Evolutionary conservation across 768 basidiomycete genomes (phyloP), one percentile per base, ranked within the genome.

Genomic region (Mrakia blollopis): DNA sequence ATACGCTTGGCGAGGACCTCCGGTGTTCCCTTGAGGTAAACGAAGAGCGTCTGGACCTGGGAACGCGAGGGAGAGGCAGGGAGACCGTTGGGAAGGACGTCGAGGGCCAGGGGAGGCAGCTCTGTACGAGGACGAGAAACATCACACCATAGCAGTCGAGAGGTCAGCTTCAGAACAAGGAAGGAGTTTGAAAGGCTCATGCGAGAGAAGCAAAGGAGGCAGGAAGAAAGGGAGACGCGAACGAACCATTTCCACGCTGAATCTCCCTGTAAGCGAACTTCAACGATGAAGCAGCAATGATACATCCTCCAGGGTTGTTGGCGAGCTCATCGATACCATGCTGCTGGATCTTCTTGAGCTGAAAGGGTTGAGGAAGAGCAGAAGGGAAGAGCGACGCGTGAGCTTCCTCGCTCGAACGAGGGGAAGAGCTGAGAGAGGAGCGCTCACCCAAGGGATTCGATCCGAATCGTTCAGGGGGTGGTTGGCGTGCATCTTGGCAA

Each of bases 251-350:
- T 11, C 76, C 76, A 21, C 76, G 60, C 30, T 77, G 76, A 35
- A 77, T 77, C 47, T 77, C 61, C 39, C 76, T 60, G 62, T 77
- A 77, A 25, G 61, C 76, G 16, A 32, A 32, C 71, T 73, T 77
- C 14, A 77, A 61, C 41, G 52, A 72, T 21, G 76, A 77, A 14
- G 76, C 76, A 23, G 76, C 76, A 65, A 77, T 62, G 54, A 77
- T 62, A 41, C 71, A 72, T 10, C 76, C 76, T n/a, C 68, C 62
- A 25, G 76, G 76, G 30, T 70, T 54, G 30, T 61, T 28, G 8
- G 47, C 62, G 2, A 77, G 60, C 61, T 77, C 69, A 10, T 52
- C 60, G 23, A 71, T 32, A 5, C 70, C 70, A 28, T 70, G 54
- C 47, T 54, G 10, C 13, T 52, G 39, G 11, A 77, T 37, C 37